phyloP scores from a whole-genome alignment of 139 green algal species.

The Asterochloris erici region DNA sequence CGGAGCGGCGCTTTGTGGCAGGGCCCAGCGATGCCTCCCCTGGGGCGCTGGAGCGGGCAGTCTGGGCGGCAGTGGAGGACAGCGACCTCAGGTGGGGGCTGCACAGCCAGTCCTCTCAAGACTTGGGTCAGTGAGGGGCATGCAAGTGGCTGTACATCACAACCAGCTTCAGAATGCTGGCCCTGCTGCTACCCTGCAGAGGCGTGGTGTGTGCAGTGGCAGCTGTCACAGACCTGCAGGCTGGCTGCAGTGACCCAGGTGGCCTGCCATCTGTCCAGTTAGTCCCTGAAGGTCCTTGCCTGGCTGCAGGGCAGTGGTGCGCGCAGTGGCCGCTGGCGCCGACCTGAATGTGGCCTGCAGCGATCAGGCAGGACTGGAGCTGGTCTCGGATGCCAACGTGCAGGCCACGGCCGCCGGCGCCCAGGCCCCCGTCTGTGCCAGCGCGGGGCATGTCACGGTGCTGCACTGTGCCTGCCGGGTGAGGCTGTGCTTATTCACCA shows the following conservation, averaged over 20 bases:
- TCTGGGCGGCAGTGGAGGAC: conserved; percentile 9
- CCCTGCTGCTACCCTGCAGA: background rate
- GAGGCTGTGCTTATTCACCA: background rate
- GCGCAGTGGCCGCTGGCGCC: conserved; percentile 33
- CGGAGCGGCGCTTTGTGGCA: conserved; percentile 9
- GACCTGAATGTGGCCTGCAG: conserved; percentile 30
- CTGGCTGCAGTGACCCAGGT: conserved; percentile 10
- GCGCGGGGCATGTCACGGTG: background rate
- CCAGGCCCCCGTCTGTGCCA: background rate
- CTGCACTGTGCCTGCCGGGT: conserved; percentile 18
- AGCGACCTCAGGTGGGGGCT: background rate
- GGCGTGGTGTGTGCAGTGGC: conserved; percentile 21
- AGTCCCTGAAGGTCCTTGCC: background rate
- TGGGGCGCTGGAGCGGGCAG: background rate
- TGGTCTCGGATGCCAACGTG: conserved; percentile 11
- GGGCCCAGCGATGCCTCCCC: background rate
- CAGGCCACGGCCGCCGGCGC: background rate
- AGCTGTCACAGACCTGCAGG: conserved; percentile 35
- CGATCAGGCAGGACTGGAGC: background rate
- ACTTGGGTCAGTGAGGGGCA: too few relatives aligned
- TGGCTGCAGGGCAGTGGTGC: background rate
- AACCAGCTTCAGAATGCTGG: background rate
- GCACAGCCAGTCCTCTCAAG: too few relatives aligned
- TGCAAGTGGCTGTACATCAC: background rate
- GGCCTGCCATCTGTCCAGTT: conserved; percentile 13